Evolutionary conservation across 495 filamentous ascomycete species (phyloP), one percentile per base, ranked within the genome.

Genomic region (Trichocladium uniseriatum): DNA sequence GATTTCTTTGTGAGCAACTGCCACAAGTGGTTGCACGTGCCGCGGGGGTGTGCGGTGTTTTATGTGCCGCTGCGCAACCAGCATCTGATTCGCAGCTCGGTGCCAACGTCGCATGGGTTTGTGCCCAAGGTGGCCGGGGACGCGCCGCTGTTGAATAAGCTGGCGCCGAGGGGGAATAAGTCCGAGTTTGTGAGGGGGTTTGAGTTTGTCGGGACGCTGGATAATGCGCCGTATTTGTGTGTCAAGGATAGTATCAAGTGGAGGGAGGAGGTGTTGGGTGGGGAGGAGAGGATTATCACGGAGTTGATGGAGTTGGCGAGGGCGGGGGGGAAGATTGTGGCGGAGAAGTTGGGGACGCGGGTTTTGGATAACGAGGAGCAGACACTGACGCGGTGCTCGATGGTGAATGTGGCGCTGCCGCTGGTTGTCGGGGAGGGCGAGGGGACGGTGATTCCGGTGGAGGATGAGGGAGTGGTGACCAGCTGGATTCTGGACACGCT

Each of bases 1-100:
- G 89, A 96, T 53, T 96, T 95, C 64, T 81, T 94, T 52, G 76
- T 87, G 8, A 80, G 72, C 19, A 95, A 95, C 60, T 80, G 79
- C 55, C 87, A 96, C 66, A 97, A 96, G 72, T 97, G 91, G 91
- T 77, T 95, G 14, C 86, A 80, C 56, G 79, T 80, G 10, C 91
- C 89, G n/a, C 79, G 91, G 36, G 81, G 80, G 21, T 86, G 80
- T 56, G 87, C 89, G 2, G 72, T 89, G 1, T 77, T 96, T 41
- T 86, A 94, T 61, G 87, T 94, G 1, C 81, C 86, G 0, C 45
- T 67, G 9, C 73, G 79, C 11, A 83, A 94, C 59, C 91, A 95
- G 57, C 67, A 67, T 19, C 60, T 90, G 18, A 78, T 95, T 16
- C 80, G 86, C 11, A 79, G 80, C 9, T 83, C 83, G 0, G 52